These are phyloP conservation scores for Rhynchospora pubera DNA, from an alignment of 176 grass and related monocot genomes.

Conservation along the genomic window DNA sequence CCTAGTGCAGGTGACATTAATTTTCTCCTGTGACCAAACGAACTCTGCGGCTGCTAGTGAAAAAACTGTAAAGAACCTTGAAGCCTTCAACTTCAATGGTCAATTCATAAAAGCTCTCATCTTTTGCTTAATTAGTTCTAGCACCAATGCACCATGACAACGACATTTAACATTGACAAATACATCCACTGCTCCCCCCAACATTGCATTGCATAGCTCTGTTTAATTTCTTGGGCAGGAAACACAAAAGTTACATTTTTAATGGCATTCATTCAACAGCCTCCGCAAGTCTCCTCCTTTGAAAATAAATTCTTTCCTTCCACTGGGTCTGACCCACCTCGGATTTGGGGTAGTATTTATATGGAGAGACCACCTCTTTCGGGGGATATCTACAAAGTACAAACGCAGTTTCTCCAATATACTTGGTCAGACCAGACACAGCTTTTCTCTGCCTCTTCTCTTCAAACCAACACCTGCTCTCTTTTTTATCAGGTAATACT, in stretches of 20 bases:
- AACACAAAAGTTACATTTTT: neutral
- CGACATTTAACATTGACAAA: neutral
- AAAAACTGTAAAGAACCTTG: neutral
- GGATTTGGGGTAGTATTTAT: slow-evolving; percentile 26
- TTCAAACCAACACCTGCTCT: slow-evolving; percentile 3
- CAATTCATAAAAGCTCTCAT: neutral
- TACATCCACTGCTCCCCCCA: neutral
- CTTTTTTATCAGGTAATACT: slow-evolving; percentile 22
- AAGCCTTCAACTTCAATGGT: slow-evolving; percentile 28
- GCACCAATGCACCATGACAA: slow-evolving; percentile 11
- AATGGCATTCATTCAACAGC: neutral
- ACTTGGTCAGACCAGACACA: slow-evolving; percentile 6
- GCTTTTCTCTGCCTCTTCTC: neutral
- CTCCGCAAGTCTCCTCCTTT: neutral
- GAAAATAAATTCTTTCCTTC: neutral
- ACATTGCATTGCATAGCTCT: neutral
- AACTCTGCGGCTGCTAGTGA: slow-evolving; percentile 8
- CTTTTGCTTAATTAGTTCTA: neutral
- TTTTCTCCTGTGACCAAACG: neutral
- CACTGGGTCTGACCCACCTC: slow-evolving; percentile 13
- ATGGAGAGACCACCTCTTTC: slow-evolving; percentile 2
- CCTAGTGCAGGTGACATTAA: slow-evolving; percentile 10
- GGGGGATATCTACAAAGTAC: neutral
- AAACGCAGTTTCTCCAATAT: neutral
- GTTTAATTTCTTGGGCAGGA: slow-evolving; percentile 8